Conservation (phyloP, 192 early-diverging fungal species). For the Coemansia sp. region DNA sequence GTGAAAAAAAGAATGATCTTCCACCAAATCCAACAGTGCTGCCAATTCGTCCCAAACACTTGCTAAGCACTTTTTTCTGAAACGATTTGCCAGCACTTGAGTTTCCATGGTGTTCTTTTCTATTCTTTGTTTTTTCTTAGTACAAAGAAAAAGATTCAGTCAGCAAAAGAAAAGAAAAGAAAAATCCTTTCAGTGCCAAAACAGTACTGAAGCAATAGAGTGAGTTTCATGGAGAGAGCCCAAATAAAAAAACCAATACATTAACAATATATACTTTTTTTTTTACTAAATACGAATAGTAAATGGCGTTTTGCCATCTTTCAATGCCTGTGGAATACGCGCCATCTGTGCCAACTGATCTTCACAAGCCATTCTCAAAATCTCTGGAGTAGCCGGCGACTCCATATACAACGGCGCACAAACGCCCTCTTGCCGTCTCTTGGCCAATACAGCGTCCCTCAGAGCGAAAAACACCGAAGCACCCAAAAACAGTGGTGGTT, state of each 20-base stretch:
- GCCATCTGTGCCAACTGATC: constrained; percentile 59
- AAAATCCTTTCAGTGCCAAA: no score
- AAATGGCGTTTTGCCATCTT: constrained; percentile 37
- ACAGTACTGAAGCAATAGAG: no score
- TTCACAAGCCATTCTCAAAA: constrained; percentile 67
- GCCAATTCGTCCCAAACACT: no score
- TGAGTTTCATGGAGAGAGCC: no score
- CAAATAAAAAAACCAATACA: not conserved
- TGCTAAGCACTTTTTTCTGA: no score
- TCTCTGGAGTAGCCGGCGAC: constrained; percentile 77
- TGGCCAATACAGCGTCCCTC: constrained; percentile 72
- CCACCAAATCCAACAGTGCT: no score
- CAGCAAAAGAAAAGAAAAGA: no score
- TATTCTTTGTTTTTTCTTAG: no score
- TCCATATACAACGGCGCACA: constrained; percentile 60
- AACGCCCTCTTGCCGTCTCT: constrained; percentile 47
- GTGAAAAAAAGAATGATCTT: no score
- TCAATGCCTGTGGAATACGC: constrained; percentile 17
- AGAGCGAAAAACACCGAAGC: constrained; percentile 76
- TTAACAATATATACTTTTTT: not conserved
- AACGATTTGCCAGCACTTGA: no score
- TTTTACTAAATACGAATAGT: constrained; percentile 25
- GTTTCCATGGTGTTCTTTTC: no score
- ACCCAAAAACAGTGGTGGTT: constrained; percentile 85
- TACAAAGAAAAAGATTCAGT: no score